These are phyloP conservation scores for Funneliformis caledonium DNA, from an alignment of 371 early-diverging fungal species.

Conservation along the genomic window DNA sequence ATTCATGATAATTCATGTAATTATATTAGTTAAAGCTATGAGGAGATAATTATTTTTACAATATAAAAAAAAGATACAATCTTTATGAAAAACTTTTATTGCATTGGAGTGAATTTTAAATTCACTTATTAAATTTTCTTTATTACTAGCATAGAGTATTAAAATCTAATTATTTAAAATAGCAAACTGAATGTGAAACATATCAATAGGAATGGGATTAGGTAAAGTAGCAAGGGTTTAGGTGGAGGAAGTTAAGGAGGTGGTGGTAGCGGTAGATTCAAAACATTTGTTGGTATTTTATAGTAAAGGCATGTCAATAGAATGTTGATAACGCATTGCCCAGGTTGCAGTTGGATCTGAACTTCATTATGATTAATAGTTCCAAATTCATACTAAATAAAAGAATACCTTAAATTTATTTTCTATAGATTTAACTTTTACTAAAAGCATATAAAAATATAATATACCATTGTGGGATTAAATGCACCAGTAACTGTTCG, in stretches of 20 bases:
- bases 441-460: slow-evolving; percentile 1
- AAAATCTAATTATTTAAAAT: neutral
- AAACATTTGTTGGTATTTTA: neutral
- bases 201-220: slow-evolving; percentile 30
- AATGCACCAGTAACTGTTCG: slow-evolving; percentile 11
- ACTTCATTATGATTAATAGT: neutral
- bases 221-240: neutral
- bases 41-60: no score
- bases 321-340: slow-evolving; percentile 7
- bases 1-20: no score
- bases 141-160: no score
- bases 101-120: no score
- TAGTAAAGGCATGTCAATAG: slow-evolving; percentile 17
- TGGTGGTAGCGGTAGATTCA: slow-evolving; percentile 11
- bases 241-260: no score
- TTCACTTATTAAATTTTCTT: no score
- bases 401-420: neutral
- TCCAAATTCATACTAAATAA: slow-evolving; percentile 31
- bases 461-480: slow-evolving; percentile 18
- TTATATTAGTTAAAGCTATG: no score
- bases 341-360: neutral
- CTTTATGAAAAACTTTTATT: no score
- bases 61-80: no score
- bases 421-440: neutral
- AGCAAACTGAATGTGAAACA: neutral